Base-by-base conservation (phyloP, 768 basidiomycete species). In the Aureoboletus auriporus region DNA sequence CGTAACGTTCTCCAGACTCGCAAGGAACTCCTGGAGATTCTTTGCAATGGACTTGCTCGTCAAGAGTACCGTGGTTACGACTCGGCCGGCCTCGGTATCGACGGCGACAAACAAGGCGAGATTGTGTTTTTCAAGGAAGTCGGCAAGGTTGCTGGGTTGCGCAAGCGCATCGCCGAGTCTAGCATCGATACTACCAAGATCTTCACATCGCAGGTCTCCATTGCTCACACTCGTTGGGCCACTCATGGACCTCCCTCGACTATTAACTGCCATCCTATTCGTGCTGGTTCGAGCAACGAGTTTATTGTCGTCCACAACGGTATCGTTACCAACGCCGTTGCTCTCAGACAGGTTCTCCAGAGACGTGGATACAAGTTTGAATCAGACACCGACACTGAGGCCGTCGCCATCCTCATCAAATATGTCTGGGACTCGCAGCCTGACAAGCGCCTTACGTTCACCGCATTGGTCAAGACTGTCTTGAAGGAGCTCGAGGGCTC, bases 61-160 rank as follows among this genome's bases (percentile, higher is more conserved):
- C 84, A 97, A 58, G 96, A 99, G 68, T 99, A 99, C 71, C 88
- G 96, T 65, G 96, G 96, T 35, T 99, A 99, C 65, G 96, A 99
- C 67, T 93, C 89, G 57, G 96, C 95, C 17, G 90, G 90, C 59
- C 71, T 93, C 38, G 84, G 84, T 50, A 80, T 97, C 57, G 96
- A 99, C 62, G 95, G 93, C 36, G 94, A 98, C 74, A 83, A 84
- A 57, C 72, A 82, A 2, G 83, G 83, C 39, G 72, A 84, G 41
- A 76, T 91, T 40, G 51, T 88, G 42, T 92, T 83, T 73, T 97
- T 94, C 83, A 97, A 96, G 75, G 87, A 95, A 69, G 96, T 98
- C 44, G 96, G 96, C 68, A 99, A 99, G 69, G 96, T 99, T 46
- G 86, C 86, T 39, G 84, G 86, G 26, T 79, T 99, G 44, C 87